Base-by-base conservation (phyloP, 2,329 filamentous ascomycete species). In the Alternaria triticina region DNA sequence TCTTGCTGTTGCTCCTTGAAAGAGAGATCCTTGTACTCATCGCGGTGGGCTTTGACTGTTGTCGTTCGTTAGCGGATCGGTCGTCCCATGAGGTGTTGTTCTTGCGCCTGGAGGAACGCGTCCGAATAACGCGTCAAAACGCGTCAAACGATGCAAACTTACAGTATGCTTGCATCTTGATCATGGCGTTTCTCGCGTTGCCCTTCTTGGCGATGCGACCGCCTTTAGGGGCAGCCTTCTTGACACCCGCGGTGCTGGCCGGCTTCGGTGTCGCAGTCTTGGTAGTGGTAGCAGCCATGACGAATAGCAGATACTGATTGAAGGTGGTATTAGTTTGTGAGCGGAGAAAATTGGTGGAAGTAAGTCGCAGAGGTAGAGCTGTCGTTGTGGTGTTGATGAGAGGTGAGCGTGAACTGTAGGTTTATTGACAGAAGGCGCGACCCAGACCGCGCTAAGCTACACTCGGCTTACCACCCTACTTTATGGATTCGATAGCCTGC, bases 1-100 rank as follows among this genome's bases (percentile, higher is more conserved):
- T 73, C 74, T 69, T 80, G 79, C 62, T 79, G 75, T 62, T 79
- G 75, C 47, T 79, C 77, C 49, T 71, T 74, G 70, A 76, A 79
- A 5, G 71, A 65, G 40, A 79, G 64, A 15, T 73, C 63, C 64
- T 78, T 76, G 71, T 74, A 77, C 68, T 80, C 71, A 36, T 69
- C 57, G 28, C 77, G 77, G 60, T 80, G 72, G 57, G 74, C 70
- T 57, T 78, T 78, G 75, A 79, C 77, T 80, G 59, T 49, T 46
- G 25, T 28, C 52, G 45, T 46, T 43, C 27, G 56, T 75, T 54
- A 75, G 72, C 54, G 22, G n/a, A 28, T 27, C 22, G 54, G 23
- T 47, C n/a, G 13, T 58, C 50, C 27, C 45, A 33, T n/a, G 20
- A 12, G 9, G 43, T 28, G 20, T 20, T 46, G 50, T 49, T 45